A percentile compares a stretch with the other conserved stretches of the same genome.
Conservation (phyloP, 768 basidiomycete genomes). For the Amanita rubescens region DNA sequence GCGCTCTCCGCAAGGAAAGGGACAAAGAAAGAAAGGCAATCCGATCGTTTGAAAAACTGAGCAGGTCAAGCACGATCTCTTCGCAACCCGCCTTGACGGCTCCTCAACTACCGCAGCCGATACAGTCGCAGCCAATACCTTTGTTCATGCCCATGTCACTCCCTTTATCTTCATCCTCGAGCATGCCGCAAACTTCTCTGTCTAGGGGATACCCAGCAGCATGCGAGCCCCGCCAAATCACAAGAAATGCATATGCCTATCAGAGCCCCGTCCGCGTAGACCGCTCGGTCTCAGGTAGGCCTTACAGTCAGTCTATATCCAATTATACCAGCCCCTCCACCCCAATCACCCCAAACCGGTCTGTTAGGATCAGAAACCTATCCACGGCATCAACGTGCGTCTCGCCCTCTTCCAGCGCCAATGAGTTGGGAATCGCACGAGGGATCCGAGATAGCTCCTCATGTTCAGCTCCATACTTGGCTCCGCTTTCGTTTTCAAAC, state of each 20-base stretch:
- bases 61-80: neutral
- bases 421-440: too few species aligned
- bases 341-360: neutral
- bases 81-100: neutral
- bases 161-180: neutral
- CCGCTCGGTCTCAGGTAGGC: neutral
- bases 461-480: neutral
- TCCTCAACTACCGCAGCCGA: neutral
- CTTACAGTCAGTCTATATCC: neutral
- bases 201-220: neutral
- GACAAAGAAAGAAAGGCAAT: neutral
- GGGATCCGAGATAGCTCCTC: neutral
- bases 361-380: neutral
- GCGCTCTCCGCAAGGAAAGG: neutral
- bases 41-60: neutral
- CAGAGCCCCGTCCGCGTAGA: neutral
- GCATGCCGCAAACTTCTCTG: neutral
- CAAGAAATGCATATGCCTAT: neutral
- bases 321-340: neutral
- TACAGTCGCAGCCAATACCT: slow-evolving; percentile 4
- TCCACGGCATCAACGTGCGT: neutral
- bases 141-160: slow-evolving; percentile 3
- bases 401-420: neutral
- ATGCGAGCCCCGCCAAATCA: neutral
- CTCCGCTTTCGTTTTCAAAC: neutral